Evolutionary conservation across 495 filamentous ascomycete species (phyloP).

Genomic region (Oidiodendron maius): DNA sequence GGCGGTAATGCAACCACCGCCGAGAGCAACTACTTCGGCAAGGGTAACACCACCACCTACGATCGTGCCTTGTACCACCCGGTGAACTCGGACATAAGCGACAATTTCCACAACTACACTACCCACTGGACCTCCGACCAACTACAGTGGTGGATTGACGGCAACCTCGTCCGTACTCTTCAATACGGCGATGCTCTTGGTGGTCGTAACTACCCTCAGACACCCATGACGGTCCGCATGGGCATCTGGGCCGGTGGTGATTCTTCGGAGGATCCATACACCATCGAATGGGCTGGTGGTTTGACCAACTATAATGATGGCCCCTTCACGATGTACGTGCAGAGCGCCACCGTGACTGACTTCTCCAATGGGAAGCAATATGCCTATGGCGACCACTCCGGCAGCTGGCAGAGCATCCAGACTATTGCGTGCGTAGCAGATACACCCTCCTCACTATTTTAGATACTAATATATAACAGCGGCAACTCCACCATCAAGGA

Average conservation of each 20-base stretch:
- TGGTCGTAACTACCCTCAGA: slow-evolving; percentile 70
- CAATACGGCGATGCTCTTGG: slow-evolving; percentile 56
- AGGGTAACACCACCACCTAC: slow-evolving; percentile 60
- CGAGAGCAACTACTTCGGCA: slow-evolving; percentile 84
- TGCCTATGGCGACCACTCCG: slow-evolving; percentile 57
- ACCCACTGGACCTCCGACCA: slow-evolving; percentile 70
- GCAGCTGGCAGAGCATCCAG: slow-evolving; percentile 68
- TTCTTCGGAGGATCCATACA: slow-evolving; percentile 44
- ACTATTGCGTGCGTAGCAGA: slow-evolving; percentile 44
- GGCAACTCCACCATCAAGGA: slow-evolving; percentile 57
- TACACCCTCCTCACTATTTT: neutral
- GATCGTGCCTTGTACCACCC: slow-evolving; percentile 55
- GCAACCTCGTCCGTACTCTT: slow-evolving; percentile 58
- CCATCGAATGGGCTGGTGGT: slow-evolving; percentile 74
- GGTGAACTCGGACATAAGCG: slow-evolving; percentile 43
- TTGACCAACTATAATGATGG: slow-evolving; percentile 60
- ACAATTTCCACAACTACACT: slow-evolving; percentile 74
- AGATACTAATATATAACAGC: slow-evolving; percentile 26
- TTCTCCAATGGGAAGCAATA: slow-evolving; percentile 65
- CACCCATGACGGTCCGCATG: slow-evolving; percentile 76
- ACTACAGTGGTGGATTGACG: slow-evolving; percentile 72
- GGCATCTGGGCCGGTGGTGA: slow-evolving; percentile 89
- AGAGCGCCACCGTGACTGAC: slow-evolving; percentile 60
- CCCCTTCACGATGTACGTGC: slow-evolving; percentile 74
- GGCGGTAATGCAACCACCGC: slow-evolving; percentile 56